phyloP scores from a whole-genome alignment of 1,284 basidiomycete genomes.

The Irpex sp. region DNA sequence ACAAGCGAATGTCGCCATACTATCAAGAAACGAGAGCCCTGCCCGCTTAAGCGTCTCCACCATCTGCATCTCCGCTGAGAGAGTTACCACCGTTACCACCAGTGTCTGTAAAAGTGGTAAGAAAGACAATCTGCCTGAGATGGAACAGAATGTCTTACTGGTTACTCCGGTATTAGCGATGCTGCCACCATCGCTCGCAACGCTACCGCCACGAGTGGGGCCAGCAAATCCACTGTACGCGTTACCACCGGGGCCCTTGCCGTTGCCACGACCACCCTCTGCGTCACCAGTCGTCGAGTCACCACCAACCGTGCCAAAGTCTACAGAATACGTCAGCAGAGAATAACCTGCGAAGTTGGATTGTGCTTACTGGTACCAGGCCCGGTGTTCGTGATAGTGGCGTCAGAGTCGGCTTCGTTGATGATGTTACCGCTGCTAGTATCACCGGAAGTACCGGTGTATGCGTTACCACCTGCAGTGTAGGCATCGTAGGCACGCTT shows the following conservation, averaged over 20 bases:
- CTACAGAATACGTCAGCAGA: neutral
- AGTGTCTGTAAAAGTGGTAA: slow-evolving; percentile 1
- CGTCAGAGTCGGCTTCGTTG: slow-evolving; percentile 15
- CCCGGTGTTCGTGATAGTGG: slow-evolving; percentile 13
- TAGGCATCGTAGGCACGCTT: slow-evolving; percentile 16
- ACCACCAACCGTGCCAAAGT: slow-evolving; percentile 8
- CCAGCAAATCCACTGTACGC: slow-evolving; percentile 20
- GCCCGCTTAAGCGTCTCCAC: slow-evolving; percentile 12
- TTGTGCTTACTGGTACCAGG: slow-evolving; percentile 12
- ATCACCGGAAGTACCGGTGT: slow-evolving; percentile 21
- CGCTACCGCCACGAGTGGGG: slow-evolving; percentile 17
- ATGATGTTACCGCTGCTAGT: slow-evolving; percentile 20
- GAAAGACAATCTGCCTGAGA: neutral
- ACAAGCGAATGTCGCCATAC: neutral
- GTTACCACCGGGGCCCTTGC: slow-evolving; percentile 18
- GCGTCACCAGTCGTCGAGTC: slow-evolving; percentile 19
- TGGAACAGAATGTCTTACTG: neutral
- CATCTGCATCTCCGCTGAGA: slow-evolving; percentile 13
- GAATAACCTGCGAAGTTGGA: neutral
- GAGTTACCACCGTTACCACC: slow-evolving; percentile 14
- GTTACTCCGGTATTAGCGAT: slow-evolving; percentile 5
- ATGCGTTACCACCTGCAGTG: slow-evolving; percentile 25
- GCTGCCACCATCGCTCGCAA: slow-evolving; percentile 14
- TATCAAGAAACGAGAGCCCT: neutral
- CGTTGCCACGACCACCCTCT: slow-evolving; percentile 13